Base-by-base conservation (phyloP, 345 rosid genomes). In the Fremontodendron californicum region DNA sequence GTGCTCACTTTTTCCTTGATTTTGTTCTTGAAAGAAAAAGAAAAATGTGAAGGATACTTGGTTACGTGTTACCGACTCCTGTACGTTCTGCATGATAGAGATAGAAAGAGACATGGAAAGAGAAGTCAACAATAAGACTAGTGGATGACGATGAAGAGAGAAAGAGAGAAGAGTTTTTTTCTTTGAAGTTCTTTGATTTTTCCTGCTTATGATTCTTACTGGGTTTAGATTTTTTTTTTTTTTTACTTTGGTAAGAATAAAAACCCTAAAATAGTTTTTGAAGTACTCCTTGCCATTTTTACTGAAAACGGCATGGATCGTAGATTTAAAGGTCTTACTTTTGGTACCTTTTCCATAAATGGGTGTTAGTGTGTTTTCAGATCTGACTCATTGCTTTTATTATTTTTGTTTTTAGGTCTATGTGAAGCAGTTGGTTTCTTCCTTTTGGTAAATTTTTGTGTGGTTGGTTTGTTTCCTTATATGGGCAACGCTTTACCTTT, bases 11-110 rank as follows among this genome's bases (percentile, higher is more conserved):
- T n/a, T n/a, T n/a, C n/a, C n/a, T n/a, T n/a, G n/a, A n/a, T n/a
- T n/a, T n/a, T 15, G 39, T 69, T 27, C 8, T 49, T 45, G 13
- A 52, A 27, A 79, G 43, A 49, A 45, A 52, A 74, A 77, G 78
- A 81, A 73, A 74, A 40, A 13, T 11, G 5, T 3, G 15, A 31
- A 7, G 6, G 37, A 45, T 3, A 15, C 39, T 31, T 55, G 78
- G 78, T 71, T 76, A 71, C 77, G 46, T 74, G 80, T 77, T 77
- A 80, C 88, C 86, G 88, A 84, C 89, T 87, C 85, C 85, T 84
- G 90, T 89, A 78, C 79, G 65, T 71, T 81, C 37, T 85, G 88
- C 88, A 82, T 85, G 92, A 61, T 61, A 13, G 65, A 81, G 37
- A 78, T 79, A 73, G 77, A 78, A 77, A 33, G 25, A 52, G 21